Evolutionary conservation across 1,284 basidiomycete genomes (phyloP), one percentile per base, ranked within the genome.

Genomic region (Pyrrhoderma noxium): DNA sequence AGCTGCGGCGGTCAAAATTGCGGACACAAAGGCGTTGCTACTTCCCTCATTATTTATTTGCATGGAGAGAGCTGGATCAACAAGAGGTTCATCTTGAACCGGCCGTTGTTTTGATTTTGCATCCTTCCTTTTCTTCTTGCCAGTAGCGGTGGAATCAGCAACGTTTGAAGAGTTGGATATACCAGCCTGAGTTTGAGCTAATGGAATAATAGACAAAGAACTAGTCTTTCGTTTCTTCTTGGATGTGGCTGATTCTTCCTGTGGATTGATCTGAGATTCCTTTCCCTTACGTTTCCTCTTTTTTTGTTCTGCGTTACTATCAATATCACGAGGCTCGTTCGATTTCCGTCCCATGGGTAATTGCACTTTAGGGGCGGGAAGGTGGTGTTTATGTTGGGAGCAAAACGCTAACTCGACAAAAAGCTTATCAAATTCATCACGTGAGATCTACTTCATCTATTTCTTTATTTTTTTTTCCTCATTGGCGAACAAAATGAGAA

Each of bases 1-100:
- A n/a, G 74, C 68, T 2, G 77, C 74, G n/a, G 77, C 75, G 47
- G 75, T 74, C 21, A 76, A 71, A n/a, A 80, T 71, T 0, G 77
- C 77, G 50, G 77, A 79, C 23, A 85, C 65, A 43, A 85, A 74
- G n/a, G 74, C 67, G n/a, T 64, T 61, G 1, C 62, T 57, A 35
- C 55, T 37, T 37, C 11, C 35, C 16, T 37, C 35, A 37, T 9
- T 16, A 16, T 37, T 16, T 16, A 9, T 16, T 37, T 37, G 35
- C 16, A n/a, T n/a, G n/a, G n/a, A n/a, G n/a, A n/a, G n/a, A n/a
- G 35, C 35, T 37, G 9, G 35, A 37, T 37, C 16, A 9, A 37
- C 16, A 11, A 11, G 11, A 9, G 35, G 35, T 37, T 37, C 35
- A 16, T 11, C 16, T 37, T 37, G 35, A 16, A 16, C 35, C n/a